phyloP scores from a whole-genome alignment of 768 basidiomycete species.

The Dentipellis sp. region DNA sequence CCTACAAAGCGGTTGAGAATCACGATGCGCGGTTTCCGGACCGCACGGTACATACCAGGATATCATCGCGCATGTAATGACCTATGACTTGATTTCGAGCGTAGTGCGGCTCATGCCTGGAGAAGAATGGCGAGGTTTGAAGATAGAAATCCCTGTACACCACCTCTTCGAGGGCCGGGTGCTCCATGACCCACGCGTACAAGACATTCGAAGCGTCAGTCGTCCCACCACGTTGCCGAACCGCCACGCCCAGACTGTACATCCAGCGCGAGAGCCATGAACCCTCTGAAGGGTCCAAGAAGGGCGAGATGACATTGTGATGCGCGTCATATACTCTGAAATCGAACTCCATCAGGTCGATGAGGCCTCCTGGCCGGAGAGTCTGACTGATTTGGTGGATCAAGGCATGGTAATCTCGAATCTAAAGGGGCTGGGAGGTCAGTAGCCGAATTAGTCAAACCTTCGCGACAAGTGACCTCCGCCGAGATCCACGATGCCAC shows the following conservation, averaged over 20 bases:
- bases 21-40: background rate
- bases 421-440: constrained; percentile 29
- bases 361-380: constrained; percentile 61
- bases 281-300: constrained; percentile 31
- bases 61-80: constrained; percentile 45
- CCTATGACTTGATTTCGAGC: constrained; percentile 2
- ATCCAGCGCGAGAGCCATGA: constrained; percentile 63
- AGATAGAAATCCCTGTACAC: constrained; percentile 54
- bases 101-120: constrained; percentile 21
- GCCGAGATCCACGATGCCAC: background rate
- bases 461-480: constrained; percentile 5
- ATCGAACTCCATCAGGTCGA: constrained; percentile 62
- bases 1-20: constrained; percentile 26
- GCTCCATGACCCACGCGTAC: constrained; percentile 41
- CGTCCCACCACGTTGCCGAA: constrained; percentile 47
- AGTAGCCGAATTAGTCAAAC: background rate
- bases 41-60: constrained; percentile 30
- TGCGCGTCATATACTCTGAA: constrained; percentile 52
- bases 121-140: constrained; percentile 45
- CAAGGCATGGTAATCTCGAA: constrained; percentile 55
- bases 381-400: constrained; percentile 60
- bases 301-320: constrained; percentile 33
- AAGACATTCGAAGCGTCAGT: constrained; percentile 54
- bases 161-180: constrained; percentile 51
- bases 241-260: constrained; percentile 42